Percentiles rank a stretch among this genome's conserved stretches.
These are phyloP conservation scores for Dissophora ornata DNA, from an alignment of 192 early-diverging fungal species.

Conservation along the genomic window DNA sequence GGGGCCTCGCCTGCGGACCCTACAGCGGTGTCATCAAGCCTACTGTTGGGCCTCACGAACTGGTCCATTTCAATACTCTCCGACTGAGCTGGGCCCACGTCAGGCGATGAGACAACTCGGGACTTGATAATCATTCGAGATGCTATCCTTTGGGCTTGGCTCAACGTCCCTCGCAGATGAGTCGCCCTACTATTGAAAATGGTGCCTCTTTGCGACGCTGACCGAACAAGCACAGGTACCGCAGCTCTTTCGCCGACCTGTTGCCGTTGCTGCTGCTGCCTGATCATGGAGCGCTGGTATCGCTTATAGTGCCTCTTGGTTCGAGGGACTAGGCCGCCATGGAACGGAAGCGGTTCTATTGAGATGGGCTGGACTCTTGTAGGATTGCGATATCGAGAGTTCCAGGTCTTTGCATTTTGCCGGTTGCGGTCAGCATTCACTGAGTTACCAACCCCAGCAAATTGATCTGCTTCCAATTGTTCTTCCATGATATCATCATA, in stretches of 20 bases:
- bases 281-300: conserved; percentile 15
- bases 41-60: neutral
- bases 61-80: conserved; percentile 4
- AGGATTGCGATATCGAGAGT: conserved; percentile 29
- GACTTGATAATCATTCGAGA: neutral
- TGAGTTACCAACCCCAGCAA: neutral
- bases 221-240: neutral
- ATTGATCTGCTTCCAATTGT: neutral
- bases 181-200: neutral
- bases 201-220: neutral
- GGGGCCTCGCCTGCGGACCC: no score
- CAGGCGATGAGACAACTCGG: neutral
- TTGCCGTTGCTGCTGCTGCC: neutral
- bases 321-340: conserved; percentile 37
- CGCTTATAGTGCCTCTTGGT: conserved; percentile 18
- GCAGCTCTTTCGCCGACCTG: neutral
- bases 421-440: neutral
- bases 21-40: neutral
- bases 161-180: neutral
- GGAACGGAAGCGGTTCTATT: conserved; percentile 34
- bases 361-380: conserved; percentile 39
- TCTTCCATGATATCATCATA: conserved; percentile 4
- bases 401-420: no score
- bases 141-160: neutral
- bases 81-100: neutral